phyloP scores from a whole-genome alignment of 192 early-diverging fungal species.

The Coemansia sp. region DNA sequence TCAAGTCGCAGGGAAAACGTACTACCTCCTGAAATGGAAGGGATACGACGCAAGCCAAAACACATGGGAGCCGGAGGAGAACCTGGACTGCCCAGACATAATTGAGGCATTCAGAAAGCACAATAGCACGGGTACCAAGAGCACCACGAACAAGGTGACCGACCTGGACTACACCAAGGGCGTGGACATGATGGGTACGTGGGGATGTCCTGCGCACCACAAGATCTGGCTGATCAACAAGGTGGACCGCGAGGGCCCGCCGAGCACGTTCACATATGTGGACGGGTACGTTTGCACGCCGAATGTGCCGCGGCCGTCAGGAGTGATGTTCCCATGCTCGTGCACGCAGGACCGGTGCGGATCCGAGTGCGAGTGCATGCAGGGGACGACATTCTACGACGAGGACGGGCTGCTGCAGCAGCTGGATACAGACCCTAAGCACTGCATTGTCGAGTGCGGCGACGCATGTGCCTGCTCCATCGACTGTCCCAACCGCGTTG shows the following conservation, averaged over 20 bases:
- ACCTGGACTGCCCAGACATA: conserved; percentile 29
- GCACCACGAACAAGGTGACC: background rate
- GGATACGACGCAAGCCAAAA: conserved; percentile 28
- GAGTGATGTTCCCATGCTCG: conserved; percentile 44
- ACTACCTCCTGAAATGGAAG: conserved; percentile 42
- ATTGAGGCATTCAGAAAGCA: conserved; percentile 9
- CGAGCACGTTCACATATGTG: conserved; percentile 31
- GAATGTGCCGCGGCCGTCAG: conserved; percentile 36
- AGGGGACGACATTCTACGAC: conserved; percentile 42
- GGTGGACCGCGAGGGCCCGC: conserved; percentile 27
- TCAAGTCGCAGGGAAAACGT: conserved; percentile 11
- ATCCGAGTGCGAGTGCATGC: conserved; percentile 40
- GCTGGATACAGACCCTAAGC: conserved; percentile 28
- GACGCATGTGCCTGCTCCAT: conserved; percentile 40
- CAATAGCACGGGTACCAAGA: background rate
- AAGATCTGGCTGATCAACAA: conserved; percentile 39
- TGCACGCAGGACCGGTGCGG: conserved; percentile 26
- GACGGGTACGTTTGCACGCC: conserved; percentile 39
- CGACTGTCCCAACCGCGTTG: conserved; percentile 53
- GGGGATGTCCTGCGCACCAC: conserved; percentile 24
- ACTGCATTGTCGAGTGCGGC: conserved; percentile 49
- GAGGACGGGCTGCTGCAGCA: conserved; percentile 39
- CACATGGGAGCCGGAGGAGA: conserved; percentile 48
- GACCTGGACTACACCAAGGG: conserved; percentile 18
- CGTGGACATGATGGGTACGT: conserved; percentile 15